Conservation (phyloP, 352 stramenopile species). For the Pythium vanterpoolii region DNA sequence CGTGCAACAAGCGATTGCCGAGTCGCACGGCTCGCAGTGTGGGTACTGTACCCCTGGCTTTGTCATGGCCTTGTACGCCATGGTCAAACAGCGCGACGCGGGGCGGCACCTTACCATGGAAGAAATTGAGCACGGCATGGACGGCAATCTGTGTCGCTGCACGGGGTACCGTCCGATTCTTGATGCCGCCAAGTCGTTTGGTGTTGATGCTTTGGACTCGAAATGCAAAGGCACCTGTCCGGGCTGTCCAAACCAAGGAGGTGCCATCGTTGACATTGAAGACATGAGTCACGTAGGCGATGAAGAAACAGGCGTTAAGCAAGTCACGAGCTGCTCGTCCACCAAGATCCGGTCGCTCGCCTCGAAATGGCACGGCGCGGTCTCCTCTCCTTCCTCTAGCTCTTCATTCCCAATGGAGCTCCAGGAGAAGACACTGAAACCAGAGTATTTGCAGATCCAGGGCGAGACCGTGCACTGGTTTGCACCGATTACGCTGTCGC, state of each 20-base stretch:
- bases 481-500: slow-evolving; percentile 84
- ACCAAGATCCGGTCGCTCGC: slow-evolving; percentile 62
- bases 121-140: slow-evolving; percentile 92
- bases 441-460: slow-evolving; percentile 64
- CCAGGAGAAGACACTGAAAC: slow-evolving; percentile 43
- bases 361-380: slow-evolving; percentile 31
- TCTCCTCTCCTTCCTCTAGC: no score
- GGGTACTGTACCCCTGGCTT: slow-evolving; percentile 91
- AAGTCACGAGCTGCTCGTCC: slow-evolving; percentile 61
- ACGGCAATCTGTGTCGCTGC: slow-evolving; percentile 96
- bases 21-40: slow-evolving; percentile 94
- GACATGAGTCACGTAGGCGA: slow-evolving; percentile 27
- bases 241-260: slow-evolving; percentile 63
- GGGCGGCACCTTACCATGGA: slow-evolving; percentile 70
- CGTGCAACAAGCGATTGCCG: slow-evolving; percentile 87
- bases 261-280: slow-evolving; percentile 51
- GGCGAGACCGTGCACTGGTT: slow-evolving; percentile 90
- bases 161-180: slow-evolving; percentile 87
- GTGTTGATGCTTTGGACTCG: slow-evolving; percentile 47
- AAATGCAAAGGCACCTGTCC: slow-evolving; percentile 65
- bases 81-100: slow-evolving; percentile 75
- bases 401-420: slow-evolving; percentile 57
- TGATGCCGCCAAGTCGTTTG: slow-evolving; percentile 87
- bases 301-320: slow-evolving; percentile 23
- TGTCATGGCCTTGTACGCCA: slow-evolving; percentile 82